These are phyloP conservation scores for Fusarium falciforme DNA, from an alignment of 2,329 filamentous ascomycete species.

Conservation along the genomic window DNA sequence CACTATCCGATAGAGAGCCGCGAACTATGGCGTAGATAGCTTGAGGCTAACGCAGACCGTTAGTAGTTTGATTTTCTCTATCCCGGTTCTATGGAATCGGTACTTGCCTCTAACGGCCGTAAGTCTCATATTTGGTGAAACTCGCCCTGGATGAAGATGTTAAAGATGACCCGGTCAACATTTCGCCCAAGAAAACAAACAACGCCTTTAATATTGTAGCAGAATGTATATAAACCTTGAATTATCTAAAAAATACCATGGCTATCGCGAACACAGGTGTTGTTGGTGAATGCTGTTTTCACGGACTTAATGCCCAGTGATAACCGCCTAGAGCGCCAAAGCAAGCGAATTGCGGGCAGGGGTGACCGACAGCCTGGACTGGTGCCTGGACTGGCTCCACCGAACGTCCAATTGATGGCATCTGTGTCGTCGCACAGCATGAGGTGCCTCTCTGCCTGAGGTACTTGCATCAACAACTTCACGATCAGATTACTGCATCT, in stretches of 20 bases:
- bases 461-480: not conserved
- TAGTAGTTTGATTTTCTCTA: not conserved
- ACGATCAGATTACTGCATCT: not conserved
- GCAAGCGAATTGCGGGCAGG: not conserved
- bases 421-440: not conserved
- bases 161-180: too few species aligned
- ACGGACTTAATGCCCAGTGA: not conserved
- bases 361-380: not conserved
- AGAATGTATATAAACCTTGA: not conserved
- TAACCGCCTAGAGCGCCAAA: not conserved
- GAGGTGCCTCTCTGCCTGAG: not conserved
- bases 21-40: not conserved
- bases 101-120: not conserved
- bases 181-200: not conserved
- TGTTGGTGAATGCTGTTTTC: not conserved
- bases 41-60: not conserved
- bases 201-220: rapidly evolving
- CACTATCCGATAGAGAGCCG: not conserved
- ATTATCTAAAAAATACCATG: not conserved
- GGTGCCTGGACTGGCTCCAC: not conserved
- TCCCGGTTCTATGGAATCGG: not conserved
- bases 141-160: not conserved
- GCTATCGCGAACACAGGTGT: not conserved
- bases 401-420: not conserved
- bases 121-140: not conserved